phyloP scores from a whole-genome alignment of 495 filamentous ascomycete genomes.

The Thozetella sp. region DNA sequence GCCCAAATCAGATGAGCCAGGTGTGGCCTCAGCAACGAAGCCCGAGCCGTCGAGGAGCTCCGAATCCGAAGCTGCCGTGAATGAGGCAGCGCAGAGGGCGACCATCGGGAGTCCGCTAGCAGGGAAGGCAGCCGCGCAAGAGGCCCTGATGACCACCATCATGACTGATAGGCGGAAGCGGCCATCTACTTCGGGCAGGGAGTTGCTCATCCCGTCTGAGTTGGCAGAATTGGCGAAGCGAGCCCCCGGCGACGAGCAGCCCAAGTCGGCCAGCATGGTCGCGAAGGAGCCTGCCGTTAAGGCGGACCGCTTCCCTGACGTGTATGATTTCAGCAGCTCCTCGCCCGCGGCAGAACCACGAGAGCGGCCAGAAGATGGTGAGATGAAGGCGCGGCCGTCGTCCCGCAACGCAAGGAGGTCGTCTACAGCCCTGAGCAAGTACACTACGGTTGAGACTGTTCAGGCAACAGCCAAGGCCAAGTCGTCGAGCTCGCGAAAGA shows the following conservation, averaged over 20 bases:
- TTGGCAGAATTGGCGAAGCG: neutral
- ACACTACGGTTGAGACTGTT: neutral
- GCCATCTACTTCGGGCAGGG: constrained; percentile 19
- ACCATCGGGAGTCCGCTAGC: constrained; percentile 17
- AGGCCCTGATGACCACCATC: constrained; percentile 22
- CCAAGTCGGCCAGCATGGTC: neutral
- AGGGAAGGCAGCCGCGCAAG: constrained; percentile 8
- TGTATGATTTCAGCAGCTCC: constrained; percentile 33
- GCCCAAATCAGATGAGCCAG: constrained; percentile 24
- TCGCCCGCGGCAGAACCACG: constrained; percentile 19
- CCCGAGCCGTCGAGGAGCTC: neutral
- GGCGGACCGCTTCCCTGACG: constrained; percentile 14
- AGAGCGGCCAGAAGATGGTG: neutral
- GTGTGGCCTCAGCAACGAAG: constrained; percentile 15
- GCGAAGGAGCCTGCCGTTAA: neutral
- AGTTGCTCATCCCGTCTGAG: constrained; percentile 22
- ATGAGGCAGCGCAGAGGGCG: neutral
- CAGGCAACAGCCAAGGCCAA: constrained; percentile 12
- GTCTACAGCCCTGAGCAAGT: neutral
- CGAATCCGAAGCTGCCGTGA: neutral
- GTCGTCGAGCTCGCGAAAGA: constrained; percentile 22
- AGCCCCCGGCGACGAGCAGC: neutral
- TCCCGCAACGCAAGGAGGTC: neutral
- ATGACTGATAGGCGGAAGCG: constrained; percentile 30
- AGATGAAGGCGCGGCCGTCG: neutral